Conservation (phyloP, 2,329 filamentous ascomycete species). For the Pseudopyrenochaeta lycopersici region DNA sequence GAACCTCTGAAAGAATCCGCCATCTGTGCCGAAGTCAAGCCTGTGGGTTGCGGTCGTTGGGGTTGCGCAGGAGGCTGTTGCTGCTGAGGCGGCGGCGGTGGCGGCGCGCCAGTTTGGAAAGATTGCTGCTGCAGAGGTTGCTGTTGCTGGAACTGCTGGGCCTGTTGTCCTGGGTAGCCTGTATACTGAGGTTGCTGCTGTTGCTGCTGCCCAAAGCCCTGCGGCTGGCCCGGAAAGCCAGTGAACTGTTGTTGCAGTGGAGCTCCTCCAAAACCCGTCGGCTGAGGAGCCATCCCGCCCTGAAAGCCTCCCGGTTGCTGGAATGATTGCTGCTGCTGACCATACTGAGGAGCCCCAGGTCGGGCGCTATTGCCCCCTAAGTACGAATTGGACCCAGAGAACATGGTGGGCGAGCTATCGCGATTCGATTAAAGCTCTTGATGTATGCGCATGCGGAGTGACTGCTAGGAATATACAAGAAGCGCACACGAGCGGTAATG, state of each 20-base stretch:
- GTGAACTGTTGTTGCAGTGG: constrained; percentile 62
- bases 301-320: constrained; percentile 66
- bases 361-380: constrained; percentile 81
- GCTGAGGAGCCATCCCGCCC: constrained; percentile 56
- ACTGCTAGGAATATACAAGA: constrained; percentile 16
- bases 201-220: constrained; percentile 57
- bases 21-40: constrained; percentile 71
- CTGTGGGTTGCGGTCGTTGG: constrained; percentile 63
- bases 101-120: constrained; percentile 54
- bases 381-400: constrained; percentile 87
- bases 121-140: constrained; percentile 61
- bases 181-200: constrained; percentile 58
- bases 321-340: constrained; percentile 58
- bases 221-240: constrained; percentile 56
- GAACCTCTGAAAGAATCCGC: constrained; percentile 67
- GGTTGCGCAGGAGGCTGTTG: constrained; percentile 61
- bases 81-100: constrained; percentile 68
- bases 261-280: constrained; percentile 61
- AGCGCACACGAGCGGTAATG: constrained; percentile 24
- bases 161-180: constrained; percentile 56
- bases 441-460: constrained; percentile 30
- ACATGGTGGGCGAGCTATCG: constrained; percentile 68
- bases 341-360: constrained; percentile 64
- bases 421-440: constrained; percentile 23
- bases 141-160: constrained; percentile 57